These are phyloP conservation scores for Hygrophoropsis aurantiaca DNA, from an alignment of 768 basidiomycete species.

Conservation along the genomic window DNA sequence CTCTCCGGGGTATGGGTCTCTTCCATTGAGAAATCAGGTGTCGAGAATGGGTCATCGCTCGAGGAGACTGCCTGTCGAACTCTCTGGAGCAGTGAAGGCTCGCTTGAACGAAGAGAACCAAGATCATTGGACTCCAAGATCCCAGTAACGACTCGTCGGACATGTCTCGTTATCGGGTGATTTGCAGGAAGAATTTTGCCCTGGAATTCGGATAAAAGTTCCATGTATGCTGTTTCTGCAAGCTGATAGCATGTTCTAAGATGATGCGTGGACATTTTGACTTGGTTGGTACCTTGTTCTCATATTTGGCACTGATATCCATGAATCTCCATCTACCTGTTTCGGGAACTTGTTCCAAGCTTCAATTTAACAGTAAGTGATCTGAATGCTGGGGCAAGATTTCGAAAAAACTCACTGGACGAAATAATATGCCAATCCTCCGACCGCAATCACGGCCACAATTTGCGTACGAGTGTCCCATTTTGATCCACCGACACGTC, in stretches of 20 bases:
- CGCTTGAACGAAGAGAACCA: slow-evolving; percentile 46
- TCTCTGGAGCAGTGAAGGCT: slow-evolving; percentile 2
- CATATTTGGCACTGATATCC: slow-evolving; percentile 60
- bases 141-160: slow-evolving; percentile 65
- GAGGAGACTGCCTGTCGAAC: slow-evolving; percentile 17
- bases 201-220: slow-evolving; percentile 53
- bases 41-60: slow-evolving; percentile 19
- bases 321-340: slow-evolving; percentile 91
- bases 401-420: slow-evolving; percentile 22
- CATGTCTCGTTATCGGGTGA: slow-evolving; percentile 65
- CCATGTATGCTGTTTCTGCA: slow-evolving; percentile 36
- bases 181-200: slow-evolving; percentile 59
- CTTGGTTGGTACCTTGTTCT: slow-evolving; percentile 46
- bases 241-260: slow-evolving; percentile 31
- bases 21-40: neutral
- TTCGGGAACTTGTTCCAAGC: slow-evolving; percentile 82
- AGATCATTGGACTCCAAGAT: slow-evolving; percentile 74
- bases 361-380: slow-evolving; percentile 30
- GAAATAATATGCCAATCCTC: slow-evolving; percentile 25
- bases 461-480: slow-evolving; percentile 16
- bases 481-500: slow-evolving; percentile 1
- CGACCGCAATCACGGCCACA: slow-evolving; percentile 14
- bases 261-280: slow-evolving; percentile 12
- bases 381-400: neutral
- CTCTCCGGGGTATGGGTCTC: slow-evolving; percentile 20